Conservation (phyloP, 306 rosid species). For the Medicago lupulina region DNA sequence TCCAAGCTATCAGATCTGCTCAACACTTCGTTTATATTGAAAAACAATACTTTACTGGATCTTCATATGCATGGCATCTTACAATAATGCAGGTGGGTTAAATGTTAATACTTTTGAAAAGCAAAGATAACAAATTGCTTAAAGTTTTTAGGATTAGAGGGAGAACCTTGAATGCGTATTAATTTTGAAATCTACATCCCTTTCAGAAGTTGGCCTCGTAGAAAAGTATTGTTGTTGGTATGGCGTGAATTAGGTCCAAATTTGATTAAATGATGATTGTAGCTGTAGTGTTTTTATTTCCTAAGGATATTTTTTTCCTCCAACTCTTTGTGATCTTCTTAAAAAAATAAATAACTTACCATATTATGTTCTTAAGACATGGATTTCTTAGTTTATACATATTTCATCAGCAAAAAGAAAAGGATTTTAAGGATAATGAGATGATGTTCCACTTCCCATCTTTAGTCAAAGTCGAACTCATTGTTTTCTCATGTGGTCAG, state of each 20-base stretch:
- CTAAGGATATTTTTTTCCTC: not conserved
- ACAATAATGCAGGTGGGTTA: conserved; percentile 75
- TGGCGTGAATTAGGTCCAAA: conserved; percentile 33
- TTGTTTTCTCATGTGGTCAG: conserved; percentile 54
- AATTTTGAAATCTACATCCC: conserved; percentile 16
- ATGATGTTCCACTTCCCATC: conserved; percentile 22
- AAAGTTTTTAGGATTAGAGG: conserved; percentile 14
- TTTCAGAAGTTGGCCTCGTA: conserved; percentile 13
- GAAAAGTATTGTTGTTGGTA: conserved; percentile 31
- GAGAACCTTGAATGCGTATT: conserved; percentile 1
- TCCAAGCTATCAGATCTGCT: conserved; percentile 96
- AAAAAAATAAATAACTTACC: not conserved
- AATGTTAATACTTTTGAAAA: conserved; percentile 18
- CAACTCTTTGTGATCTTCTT: conserved; percentile 13
- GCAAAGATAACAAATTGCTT: conserved; percentile 28
- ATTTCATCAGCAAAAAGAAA: conserved; percentile 16
- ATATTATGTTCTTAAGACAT: conserved; percentile 22
- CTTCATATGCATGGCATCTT: conserved; percentile 91
- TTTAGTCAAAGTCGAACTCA: conserved; percentile 19
- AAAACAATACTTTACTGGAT: conserved; percentile 92
- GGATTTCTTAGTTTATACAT: conserved; percentile 31
- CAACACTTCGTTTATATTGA: conserved; percentile 92
- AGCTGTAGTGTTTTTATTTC: not conserved
- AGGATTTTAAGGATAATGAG: not conserved
- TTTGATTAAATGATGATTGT: conserved; percentile 2